Percentiles rank a stretch among this genome's conserved stretches.
These are phyloP conservation scores for Solanum corneliomulleri DNA, from an alignment of 257 asterid species.

Conservation along the genomic window DNA sequence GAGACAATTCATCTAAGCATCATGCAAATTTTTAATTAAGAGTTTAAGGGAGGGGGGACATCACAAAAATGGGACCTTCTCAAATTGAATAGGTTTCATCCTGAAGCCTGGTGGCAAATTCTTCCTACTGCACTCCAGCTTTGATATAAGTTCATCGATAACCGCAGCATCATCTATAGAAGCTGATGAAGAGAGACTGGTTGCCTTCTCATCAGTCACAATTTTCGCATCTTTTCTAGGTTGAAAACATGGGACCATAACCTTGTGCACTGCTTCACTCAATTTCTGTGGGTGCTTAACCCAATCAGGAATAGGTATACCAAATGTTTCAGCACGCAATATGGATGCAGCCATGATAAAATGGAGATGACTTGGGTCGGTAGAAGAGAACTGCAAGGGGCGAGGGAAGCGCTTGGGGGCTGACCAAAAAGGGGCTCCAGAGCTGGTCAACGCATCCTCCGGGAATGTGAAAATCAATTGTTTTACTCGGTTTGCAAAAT, in stretches of 20 bases:
- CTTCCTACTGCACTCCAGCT: constrained; percentile 54
- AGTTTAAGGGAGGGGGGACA: neutral
- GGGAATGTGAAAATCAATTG: constrained; percentile 83
- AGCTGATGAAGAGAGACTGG: constrained; percentile 59
- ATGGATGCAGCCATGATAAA: constrained; percentile 68
- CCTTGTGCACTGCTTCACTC: constrained; percentile 52
- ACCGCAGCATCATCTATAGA: constrained; percentile 74
- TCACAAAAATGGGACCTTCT: constrained; percentile 39
- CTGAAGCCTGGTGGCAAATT: constrained; percentile 42
- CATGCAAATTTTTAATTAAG: neutral
- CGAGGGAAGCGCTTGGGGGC: constrained; percentile 89
- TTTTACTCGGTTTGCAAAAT: constrained; percentile 67
- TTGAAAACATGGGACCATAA: constrained; percentile 58
- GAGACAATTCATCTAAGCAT: neutral
- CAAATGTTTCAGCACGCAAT: constrained; percentile 75
- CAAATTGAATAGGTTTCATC: constrained; percentile 92
- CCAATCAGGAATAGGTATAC: constrained; percentile 81
- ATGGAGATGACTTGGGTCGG: constrained; percentile 82
- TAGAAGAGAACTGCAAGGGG: constrained; percentile 52
- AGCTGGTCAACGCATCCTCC: constrained; percentile 81
- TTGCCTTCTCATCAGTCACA: constrained; percentile 86
- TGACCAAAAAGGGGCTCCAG: constrained; percentile 91
- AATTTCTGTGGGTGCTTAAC: constrained; percentile 57
- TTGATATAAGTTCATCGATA: constrained; percentile 49
- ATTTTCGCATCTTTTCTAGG: constrained; percentile 63